A percentile compares a stretch with the other conserved stretches of the same genome.
These are phyloP conservation scores for Ceratobasidium sp. DNA, from an alignment of 1,284 basidiomycete genomes.

Conservation along the genomic window DNA sequence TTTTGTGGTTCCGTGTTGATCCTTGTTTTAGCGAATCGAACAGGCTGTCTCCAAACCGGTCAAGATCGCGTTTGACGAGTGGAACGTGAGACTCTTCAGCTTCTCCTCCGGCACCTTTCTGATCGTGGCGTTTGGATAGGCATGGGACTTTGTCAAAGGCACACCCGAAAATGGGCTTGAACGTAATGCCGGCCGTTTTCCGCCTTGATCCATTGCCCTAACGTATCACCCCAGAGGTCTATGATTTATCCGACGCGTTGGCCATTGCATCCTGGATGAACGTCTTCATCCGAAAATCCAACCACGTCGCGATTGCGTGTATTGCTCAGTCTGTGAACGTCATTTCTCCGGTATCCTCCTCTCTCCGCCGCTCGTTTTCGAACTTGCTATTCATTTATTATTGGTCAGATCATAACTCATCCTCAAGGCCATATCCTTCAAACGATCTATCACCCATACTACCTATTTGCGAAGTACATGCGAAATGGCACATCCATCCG, in stretches of 20 bases:
- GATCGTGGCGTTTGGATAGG: not conserved
- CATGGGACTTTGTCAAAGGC: slow-evolving; percentile 42
- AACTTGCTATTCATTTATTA: slow-evolving; percentile 16
- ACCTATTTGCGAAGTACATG: slow-evolving; percentile 64
- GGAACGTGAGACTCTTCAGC: slow-evolving; percentile 54
- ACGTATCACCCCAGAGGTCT: no score
- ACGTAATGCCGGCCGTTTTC: no score
- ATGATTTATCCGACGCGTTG: slow-evolving; percentile 68
- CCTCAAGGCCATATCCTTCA: slow-evolving; percentile 59
- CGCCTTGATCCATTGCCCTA: no score
- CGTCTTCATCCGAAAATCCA: slow-evolving; percentile 66
- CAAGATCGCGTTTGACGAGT: slow-evolving; percentile 64
- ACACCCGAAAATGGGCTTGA: slow-evolving; percentile 63
- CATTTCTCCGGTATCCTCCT: slow-evolving; percentile 56
- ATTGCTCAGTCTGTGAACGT: slow-evolving; percentile 69
- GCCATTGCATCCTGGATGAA: slow-evolving; percentile 68
- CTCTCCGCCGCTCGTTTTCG: slow-evolving; percentile 43
- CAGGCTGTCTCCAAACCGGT: slow-evolving; percentile 42
- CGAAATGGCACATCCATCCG: slow-evolving; percentile 55
- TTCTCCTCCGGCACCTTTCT: not conserved
- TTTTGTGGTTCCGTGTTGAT: not conserved
- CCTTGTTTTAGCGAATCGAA: slow-evolving; percentile 11
- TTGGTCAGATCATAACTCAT: slow-evolving; percentile 43
- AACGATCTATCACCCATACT: slow-evolving; percentile 62
- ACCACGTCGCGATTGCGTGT: slow-evolving; percentile 68